phyloP scores from a whole-genome alignment of 129 eudicot species.

The Flaveria bidentis region DNA sequence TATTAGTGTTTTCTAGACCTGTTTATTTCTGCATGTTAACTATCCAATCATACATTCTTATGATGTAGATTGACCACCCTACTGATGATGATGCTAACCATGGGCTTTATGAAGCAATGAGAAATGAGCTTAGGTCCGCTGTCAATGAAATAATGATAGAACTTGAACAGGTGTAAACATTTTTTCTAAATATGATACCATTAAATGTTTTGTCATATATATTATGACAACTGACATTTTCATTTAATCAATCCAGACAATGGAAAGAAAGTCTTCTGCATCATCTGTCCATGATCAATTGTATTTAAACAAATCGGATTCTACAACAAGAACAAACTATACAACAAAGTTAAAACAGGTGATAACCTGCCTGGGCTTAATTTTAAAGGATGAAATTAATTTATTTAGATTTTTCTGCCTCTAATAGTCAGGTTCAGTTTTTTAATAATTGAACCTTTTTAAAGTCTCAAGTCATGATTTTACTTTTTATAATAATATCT shows the following conservation, averaged over 20 bases:
- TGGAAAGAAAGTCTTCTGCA: conserved; percentile 46
- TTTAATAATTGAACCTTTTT: not conserved
- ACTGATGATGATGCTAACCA: conserved; percentile 39
- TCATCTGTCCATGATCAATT: conserved; percentile 31
- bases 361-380: conserved; percentile 17
- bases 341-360: conserved; percentile 66
- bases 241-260: conserved; percentile 40
- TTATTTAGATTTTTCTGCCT: not conserved
- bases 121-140: conserved; percentile 71
- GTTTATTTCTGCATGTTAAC: conserved; percentile 5
- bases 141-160: conserved; percentile 77
- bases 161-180: conserved; percentile 48
- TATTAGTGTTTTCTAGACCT: not conserved
- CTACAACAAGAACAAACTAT: conserved; percentile 48
- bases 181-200: not conserved
- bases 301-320: conserved; percentile 42
- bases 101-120: conserved; percentile 62
- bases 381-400: not conserved
- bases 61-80: conserved; percentile 58
- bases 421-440: not conserved
- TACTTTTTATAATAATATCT: not conserved
- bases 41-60: conserved; percentile 1
- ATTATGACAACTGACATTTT: conserved; percentile 14
- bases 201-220: conserved; percentile 5
- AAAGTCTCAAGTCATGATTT: not conserved